Evolutionary conservation across 1,139 yeast genomes (phyloP), one percentile per base, ranked within the genome.

Genomic region (Spathaspora jeffriesii): DNA sequence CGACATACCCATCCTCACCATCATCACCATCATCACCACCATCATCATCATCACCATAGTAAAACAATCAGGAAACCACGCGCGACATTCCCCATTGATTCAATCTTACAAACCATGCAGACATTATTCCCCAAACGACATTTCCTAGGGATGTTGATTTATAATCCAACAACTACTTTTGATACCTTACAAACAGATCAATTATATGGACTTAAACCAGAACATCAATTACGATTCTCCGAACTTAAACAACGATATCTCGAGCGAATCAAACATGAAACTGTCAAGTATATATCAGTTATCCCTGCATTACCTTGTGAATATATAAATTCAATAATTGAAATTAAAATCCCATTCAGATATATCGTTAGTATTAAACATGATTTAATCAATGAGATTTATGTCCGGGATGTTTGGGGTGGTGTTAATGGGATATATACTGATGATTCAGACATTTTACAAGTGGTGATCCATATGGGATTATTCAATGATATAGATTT

Each of bases 401-500:
- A 47, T 59, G 88, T 2, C 88, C 70, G 96, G 39, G 79, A 81
- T 47, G 60, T 91, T 1, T 93, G 98, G 98, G 99, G 99, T 2
- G 89, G 96, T 0, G 91, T 86, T 45, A 60, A 71, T 30, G 78
- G 78, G 1, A 73, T 93, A 2, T 93, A 92, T 64, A 88, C 97
- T 1, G 98, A 93, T 64, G 99, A 93, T 65, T 87, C 96, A 1
- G 96, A 93, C 62, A 70, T 92, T 4, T 76, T 93, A 39, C 76
- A 88, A 2, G 87, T 85, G 0, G 68, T 92, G 50, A 78, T 82
- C 51, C 98, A 93, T 59, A 68, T 81, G 51, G 97, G 97, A 0
- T 71, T 85, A 23, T 73, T 88, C 50, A 58, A 58, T 28, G 52
- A 57, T 11, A 43, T 68, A 6, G 68, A 71, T 47, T 61, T 74